phyloP scores from a whole-genome alignment of 106 monocot genomes.

The Dioscorea alata region DNA sequence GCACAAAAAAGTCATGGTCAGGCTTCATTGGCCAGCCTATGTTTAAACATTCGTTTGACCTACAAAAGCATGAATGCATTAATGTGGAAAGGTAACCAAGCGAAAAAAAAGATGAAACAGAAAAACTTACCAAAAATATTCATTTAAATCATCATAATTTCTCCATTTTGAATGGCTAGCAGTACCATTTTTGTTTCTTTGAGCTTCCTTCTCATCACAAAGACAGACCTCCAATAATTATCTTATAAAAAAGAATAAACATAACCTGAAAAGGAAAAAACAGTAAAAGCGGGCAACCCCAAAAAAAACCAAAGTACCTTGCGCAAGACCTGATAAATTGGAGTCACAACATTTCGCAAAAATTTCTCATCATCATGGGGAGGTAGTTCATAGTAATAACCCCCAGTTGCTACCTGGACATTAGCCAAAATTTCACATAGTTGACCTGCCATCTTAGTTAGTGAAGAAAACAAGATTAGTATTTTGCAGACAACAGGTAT shows the following conservation, averaged over 20 bases:
- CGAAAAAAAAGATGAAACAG: neutral
- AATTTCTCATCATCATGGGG: conserved; percentile 57
- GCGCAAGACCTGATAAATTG: conserved; percentile 68
- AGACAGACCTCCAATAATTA: conserved; percentile 5
- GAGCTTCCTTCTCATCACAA: conserved; percentile 61
- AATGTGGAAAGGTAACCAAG: neutral
- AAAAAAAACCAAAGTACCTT: conserved; percentile 46
- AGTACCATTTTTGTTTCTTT: conserved; percentile 63
- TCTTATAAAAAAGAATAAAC: neutral
- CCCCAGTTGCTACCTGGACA: conserved; percentile 42
- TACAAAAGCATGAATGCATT: conserved; percentile 26
- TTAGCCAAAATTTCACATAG: conserved; percentile 44
- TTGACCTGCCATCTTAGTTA: conserved; percentile 71
- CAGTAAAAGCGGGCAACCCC: neutral
- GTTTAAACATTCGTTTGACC: conserved; percentile 86
- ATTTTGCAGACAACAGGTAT: neutral
- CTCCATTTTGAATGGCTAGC: conserved; percentile 95
- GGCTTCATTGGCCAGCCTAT: conserved; percentile 63
- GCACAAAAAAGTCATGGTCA: conserved; percentile 63
- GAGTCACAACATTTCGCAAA: conserved; percentile 60
- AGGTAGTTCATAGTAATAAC: conserved; percentile 37
- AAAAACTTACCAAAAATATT: conserved; percentile 78
- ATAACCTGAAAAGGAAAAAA: conserved; percentile 1
- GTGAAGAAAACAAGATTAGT: neutral
- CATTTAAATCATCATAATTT: conserved; percentile 99